Percentiles rank a stretch among this genome's conserved stretches.
Conservation (phyloP, 371 early-diverging fungal species). For the Mucor racemosus region DNA sequence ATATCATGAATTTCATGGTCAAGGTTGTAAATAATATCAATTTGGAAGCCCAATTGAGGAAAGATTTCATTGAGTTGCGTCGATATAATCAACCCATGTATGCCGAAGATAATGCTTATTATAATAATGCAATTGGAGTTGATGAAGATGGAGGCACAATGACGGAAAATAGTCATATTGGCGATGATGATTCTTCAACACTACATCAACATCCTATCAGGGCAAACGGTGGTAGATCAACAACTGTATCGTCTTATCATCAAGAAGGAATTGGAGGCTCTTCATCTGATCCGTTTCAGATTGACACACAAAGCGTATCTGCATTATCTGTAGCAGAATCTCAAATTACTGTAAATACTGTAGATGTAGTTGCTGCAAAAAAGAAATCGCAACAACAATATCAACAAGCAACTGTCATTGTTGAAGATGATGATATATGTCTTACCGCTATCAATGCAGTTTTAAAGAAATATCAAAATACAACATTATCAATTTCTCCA, state of each 20-base stretch:
- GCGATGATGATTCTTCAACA: conserved; percentile 7
- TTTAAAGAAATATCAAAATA: conserved; percentile 60
- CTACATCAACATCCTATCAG: not conserved
- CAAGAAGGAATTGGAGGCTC: not conserved
- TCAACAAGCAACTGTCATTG: conserved; percentile 18
- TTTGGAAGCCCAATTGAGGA: conserved; percentile 66
- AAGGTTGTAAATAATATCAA: conserved; percentile 83
- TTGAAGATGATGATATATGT: conserved; percentile 41
- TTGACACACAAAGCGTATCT: conserved; percentile 27
- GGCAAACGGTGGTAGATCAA: not conserved
- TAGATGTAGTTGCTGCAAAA: conserved; percentile 21
- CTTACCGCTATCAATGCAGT: conserved; percentile 36
- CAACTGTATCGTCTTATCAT: conserved; percentile 8
- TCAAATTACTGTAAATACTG: conserved; percentile 27
- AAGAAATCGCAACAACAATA: conserved; percentile 22
- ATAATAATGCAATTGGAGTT: not conserved
- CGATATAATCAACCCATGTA: conserved; percentile 17
- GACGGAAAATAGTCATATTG: not conserved
- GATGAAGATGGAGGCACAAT: not conserved
- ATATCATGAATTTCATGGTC: conserved; percentile 77
- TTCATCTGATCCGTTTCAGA: not conserved
- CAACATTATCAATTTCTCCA: conserved; percentile 82
- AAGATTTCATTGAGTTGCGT: conserved; percentile 26
- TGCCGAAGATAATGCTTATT: not conserved
- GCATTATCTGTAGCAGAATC: conserved; percentile 32